A percentile compares a stretch with the other conserved stretches of the same genome.
phyloP scores from a whole-genome alignment of 495 filamentous ascomycete genomes.

The Delitschia confertaspora region DNA sequence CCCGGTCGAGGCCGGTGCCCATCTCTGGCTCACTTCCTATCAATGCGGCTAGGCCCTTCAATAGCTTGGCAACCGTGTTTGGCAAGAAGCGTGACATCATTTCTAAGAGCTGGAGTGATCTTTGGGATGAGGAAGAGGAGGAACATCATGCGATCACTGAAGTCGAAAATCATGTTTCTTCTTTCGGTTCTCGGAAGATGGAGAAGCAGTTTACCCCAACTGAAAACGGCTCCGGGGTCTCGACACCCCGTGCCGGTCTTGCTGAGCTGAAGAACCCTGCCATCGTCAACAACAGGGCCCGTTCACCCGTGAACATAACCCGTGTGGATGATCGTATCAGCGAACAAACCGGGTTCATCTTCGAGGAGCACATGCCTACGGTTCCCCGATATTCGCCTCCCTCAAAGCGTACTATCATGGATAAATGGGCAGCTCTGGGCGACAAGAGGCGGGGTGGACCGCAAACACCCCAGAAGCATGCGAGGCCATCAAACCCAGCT shows the following conservation, averaged over 20 bases:
- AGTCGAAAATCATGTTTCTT: slow-evolving; percentile 25
- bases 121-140: slow-evolving; percentile 89
- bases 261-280: slow-evolving; percentile 33
- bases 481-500: slow-evolving; percentile 21
- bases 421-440: slow-evolving; percentile 83
- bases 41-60: slow-evolving; percentile 49
- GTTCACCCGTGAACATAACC: slow-evolving; percentile 18
- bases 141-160: slow-evolving; percentile 25
- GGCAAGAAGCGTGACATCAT: slow-evolving; percentile 63
- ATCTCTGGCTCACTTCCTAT: slow-evolving; percentile 74
- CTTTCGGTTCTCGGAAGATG: slow-evolving; percentile 21
- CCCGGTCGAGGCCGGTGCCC: slow-evolving; percentile 42
- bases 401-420: slow-evolving; percentile 48
- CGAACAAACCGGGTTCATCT: slow-evolving; percentile 57
- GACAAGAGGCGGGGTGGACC: slow-evolving; percentile 58
- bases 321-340: slow-evolving; percentile 37
- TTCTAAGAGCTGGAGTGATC: slow-evolving; percentile 95
- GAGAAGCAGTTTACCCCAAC: slow-evolving; percentile 22
- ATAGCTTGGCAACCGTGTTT: slow-evolving; percentile 67
- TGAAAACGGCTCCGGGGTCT: slow-evolving; percentile 25
- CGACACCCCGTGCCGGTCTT: slow-evolving; percentile 33
- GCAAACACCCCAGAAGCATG: slow-evolving; percentile 26
- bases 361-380: slow-evolving; percentile 50
- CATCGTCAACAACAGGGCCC: slow-evolving; percentile 30
- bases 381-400: slow-evolving; percentile 45